Percentiles rank a stretch among this genome's conserved stretches.
Evolutionary conservation across 169 alveolate species (phyloP).

Genomic region (Perkinsus marinus): DNA sequence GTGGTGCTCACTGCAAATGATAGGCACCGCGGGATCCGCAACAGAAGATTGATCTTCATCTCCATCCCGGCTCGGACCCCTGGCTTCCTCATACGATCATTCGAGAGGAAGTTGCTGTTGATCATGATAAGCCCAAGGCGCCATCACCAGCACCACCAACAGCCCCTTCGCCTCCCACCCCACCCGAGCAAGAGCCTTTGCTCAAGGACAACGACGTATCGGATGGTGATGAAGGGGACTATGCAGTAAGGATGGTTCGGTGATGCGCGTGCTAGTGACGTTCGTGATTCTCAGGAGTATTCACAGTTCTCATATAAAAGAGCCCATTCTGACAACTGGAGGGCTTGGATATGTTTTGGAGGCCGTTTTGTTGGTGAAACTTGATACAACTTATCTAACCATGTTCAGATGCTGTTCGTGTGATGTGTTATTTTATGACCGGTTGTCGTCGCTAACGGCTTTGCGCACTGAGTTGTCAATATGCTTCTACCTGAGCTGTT

Average conservation of each 20-base stretch:
- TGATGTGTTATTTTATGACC: not conserved
- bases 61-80: not conserved
- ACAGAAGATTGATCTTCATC: not conserved
- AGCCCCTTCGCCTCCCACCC: not conserved
- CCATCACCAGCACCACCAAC: not conserved
- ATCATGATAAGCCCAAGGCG: not conserved
- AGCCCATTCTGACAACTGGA: not conserved
- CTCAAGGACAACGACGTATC: not conserved
- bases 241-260: not conserved
- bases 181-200: not conserved
- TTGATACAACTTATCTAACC: not conserved
- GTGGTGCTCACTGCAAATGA: too few species aligned
- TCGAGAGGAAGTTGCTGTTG: not conserved
- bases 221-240: not conserved
- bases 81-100: not conserved
- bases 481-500: too few species aligned
- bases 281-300: not conserved
- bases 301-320: not conserved
- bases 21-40: not conserved
- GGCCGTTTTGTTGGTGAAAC: not conserved
- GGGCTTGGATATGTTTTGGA: not conserved
- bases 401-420: not conserved
- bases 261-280: not conserved
- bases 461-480: not conserved
- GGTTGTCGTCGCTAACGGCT: not conserved